Conservation (phyloP, 78 protist species). For the Planoprotostelium fungivorum region DNA sequence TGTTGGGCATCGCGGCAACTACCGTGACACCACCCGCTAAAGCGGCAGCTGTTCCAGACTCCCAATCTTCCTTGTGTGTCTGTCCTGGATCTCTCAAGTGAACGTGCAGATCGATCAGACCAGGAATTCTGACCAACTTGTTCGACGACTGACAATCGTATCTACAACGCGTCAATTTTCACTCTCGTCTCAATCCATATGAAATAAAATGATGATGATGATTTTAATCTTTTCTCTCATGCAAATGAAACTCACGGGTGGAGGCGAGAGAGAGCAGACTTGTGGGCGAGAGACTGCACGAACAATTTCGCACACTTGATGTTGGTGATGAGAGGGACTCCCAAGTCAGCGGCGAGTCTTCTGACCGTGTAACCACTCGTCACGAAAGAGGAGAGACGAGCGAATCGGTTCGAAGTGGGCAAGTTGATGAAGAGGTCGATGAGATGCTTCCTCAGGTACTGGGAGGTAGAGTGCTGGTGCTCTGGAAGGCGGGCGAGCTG, state of each 20-base stretch:
- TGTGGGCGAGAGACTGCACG: slow-evolving; percentile 56
- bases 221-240: slow-evolving; percentile 7
- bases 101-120: slow-evolving; percentile 54
- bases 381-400: slow-evolving; percentile 79
- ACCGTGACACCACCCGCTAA: slow-evolving; percentile 75
- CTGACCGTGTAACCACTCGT: slow-evolving; percentile 82
- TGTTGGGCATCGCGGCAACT: slow-evolving; percentile 67
- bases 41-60: slow-evolving; percentile 38
- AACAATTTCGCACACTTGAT: slow-evolving; percentile 87
- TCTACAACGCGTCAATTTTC: background rate
- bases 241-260: slow-evolving; percentile 35
- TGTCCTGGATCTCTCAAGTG: slow-evolving; percentile 45
- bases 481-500: slow-evolving; percentile 44
- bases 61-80: slow-evolving; percentile 65
- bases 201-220: no score
- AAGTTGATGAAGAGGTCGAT: slow-evolving; percentile 81
- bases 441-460: slow-evolving; percentile 19
- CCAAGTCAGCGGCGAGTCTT: slow-evolving; percentile 81
- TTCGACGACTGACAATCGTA: slow-evolving; percentile 33
- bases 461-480: slow-evolving; percentile 17
- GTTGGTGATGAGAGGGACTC: slow-evolving; percentile 82
- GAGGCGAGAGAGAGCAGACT: slow-evolving; percentile 29
- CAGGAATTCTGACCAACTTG: slow-evolving; percentile 48
- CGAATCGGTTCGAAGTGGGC: slow-evolving; percentile 74
- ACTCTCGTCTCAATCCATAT: no score